Base-by-base conservation (phyloP, 768 basidiomycete genomes). In the Rhodotorula toruloides region DNA sequence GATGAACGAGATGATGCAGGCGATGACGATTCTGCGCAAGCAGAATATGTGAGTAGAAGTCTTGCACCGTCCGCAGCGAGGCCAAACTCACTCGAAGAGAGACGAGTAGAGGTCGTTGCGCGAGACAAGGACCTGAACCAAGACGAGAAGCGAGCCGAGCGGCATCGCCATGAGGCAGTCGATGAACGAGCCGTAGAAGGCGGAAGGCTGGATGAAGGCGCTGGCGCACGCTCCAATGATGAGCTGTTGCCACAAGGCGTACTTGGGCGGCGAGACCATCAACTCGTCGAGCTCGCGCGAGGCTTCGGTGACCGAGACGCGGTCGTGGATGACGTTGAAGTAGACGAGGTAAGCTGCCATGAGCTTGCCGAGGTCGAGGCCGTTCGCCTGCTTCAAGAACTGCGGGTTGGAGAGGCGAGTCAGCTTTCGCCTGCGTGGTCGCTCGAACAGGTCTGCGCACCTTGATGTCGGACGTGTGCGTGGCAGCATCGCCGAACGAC, bases 401-500 rank as follows among this genome's bases (percentile, higher is more conserved):
- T 72, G 65, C 34, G 11, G 39, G n/a, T 7, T 4, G 48, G 29
- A 6, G 25, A 12, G 31, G n/a, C 3, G 52, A 40, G 27, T 37
- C 34, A 27, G 37, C 14, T 25, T 48, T 31, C 12, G 13, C 13
- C 8, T 22, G 83, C 84, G n/a, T 81, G 79, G 77, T 89, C 88
- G 59, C 85, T 83, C 63, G 88, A 6, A 3, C 14, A 39, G 4
- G 27, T 21, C 9, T 1, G 12, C 47, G 53, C 74, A 90, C 82
- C 78, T 88, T 89, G 76, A 90, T 83, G 73, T 86, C 87, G 72
- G 85, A 87, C 9, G 89, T 91, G 58, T 88, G 86, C 4, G 90
- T 91, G 5, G 84, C 79, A 31, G 79, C 80, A 77, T 93, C 91
- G 71, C 88, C 87, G 74, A 93, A 92, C 50, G 87, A 86, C 75